Evolutionary conservation across 129 eudicot genomes (phyloP).

Genomic region (Erigeron canadensis): DNA sequence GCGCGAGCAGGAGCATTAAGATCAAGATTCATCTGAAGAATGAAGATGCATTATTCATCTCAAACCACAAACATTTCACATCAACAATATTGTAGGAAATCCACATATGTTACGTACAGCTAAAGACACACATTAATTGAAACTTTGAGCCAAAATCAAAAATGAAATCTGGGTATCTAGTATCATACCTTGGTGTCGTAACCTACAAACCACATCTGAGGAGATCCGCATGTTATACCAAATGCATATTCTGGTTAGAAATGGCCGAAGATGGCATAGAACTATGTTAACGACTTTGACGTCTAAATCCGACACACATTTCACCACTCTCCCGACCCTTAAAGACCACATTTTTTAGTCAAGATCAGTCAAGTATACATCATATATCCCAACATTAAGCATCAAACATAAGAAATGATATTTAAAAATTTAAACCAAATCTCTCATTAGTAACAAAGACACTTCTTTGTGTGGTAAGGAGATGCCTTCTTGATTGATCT

Average conservation of each 20-base stretch:
- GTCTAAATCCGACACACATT: constrained; percentile 83
- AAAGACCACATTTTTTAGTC: constrained; percentile 2
- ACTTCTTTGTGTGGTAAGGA: constrained; percentile 98
- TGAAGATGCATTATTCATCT: too few species aligned
- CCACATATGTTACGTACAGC: too few species aligned
- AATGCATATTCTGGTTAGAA: constrained; percentile 96
- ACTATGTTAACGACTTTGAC: constrained; percentile 67
- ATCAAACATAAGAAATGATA: not conserved
- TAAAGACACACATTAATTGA: too few species aligned
- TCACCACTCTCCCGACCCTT: constrained; percentile 86
- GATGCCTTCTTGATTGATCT: constrained; percentile 97
- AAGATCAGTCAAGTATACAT: not conserved
- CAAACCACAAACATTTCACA: too few species aligned
- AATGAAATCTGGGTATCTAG: too few species aligned
- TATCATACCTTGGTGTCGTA: constrained; percentile 79
- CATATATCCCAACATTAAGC: not conserved
- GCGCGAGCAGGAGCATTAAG: too few species aligned
- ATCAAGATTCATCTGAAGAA: too few species aligned
- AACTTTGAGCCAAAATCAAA: too few species aligned
- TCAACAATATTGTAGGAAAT: too few species aligned
- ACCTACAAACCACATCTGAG: constrained; percentile 71
- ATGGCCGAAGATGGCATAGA: constrained; percentile 90
- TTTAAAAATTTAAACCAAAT: constrained; percentile 28
- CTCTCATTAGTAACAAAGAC: constrained; percentile 85
- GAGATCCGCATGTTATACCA: constrained; percentile 81